Evolutionary conservation across 2,329 filamentous ascomycete genomes (phyloP).

Genomic region (Neonectria faginata): DNA sequence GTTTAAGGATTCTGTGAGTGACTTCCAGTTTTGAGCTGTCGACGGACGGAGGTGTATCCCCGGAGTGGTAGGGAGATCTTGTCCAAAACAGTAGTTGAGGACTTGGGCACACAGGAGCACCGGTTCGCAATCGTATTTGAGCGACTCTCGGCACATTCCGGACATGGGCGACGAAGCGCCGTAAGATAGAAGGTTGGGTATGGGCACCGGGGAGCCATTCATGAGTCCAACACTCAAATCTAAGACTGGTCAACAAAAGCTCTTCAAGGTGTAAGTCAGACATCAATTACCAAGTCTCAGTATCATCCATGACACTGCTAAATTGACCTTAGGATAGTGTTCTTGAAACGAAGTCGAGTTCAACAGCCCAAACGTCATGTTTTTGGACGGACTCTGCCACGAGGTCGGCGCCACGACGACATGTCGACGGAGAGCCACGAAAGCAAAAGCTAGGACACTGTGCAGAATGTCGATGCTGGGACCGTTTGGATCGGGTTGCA

Average conservation of each 20-base stretch:
- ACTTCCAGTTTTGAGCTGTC: constrained; percentile 47
- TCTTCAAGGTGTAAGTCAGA: background rate
- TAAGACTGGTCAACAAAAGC: constrained; percentile 18
- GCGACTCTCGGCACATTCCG: constrained; percentile 33
- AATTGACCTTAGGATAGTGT: constrained; percentile 28
- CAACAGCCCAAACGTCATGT: constrained; percentile 26
- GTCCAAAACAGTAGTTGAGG: constrained; percentile 48
- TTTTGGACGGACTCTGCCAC: constrained; percentile 38
- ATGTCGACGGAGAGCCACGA: constrained; percentile 32
- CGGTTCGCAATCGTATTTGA: constrained; percentile 44
- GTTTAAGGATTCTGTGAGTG: constrained; percentile 47
- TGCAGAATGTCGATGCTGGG: constrained; percentile 23
- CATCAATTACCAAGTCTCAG: constrained; percentile 42
- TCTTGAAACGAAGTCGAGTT: constrained; percentile 34
- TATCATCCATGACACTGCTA: constrained; percentile 42
- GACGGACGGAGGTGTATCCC: constrained; percentile 28
- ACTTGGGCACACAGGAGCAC: constrained; percentile 51
- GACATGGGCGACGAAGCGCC: constrained; percentile 35
- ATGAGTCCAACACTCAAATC: constrained; percentile 48
- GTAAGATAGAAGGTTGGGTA: constrained; percentile 41
- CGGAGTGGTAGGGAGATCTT: constrained; percentile 24
- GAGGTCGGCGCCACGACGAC: constrained; percentile 34
- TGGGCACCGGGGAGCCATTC: constrained; percentile 40
- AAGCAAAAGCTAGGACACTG: constrained; percentile 28
- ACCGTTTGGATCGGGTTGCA: constrained; percentile 22